Base-by-base conservation (phyloP, 169 alveolate genomes). In the Cryptosporidium ubiquitum region DNA sequence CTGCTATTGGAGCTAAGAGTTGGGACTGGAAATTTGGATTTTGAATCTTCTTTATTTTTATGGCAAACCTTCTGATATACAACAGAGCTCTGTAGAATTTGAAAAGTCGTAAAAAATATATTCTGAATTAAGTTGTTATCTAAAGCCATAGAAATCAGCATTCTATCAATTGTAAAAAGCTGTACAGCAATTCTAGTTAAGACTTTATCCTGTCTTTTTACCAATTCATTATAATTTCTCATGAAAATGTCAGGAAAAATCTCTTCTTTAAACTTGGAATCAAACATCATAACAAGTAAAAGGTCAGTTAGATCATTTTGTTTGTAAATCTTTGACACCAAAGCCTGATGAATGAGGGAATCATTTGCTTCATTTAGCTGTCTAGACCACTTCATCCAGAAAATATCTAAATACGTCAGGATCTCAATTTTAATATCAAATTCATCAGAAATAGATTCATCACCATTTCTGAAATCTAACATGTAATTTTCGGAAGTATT, bases 371-470 rank as follows among this genome's bases (percentile, higher is more conserved):
- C 61, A 20, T 18, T 37, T 16, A 60, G 58, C 33, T 55, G 55
- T 58, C 73, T 61, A 20, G 70, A 79, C 86, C 74, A 79, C 42
- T 79, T 79, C 75, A 79, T 64, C 89, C 89, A 79, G 49, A 79
- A 61, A 3, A 64, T n/a, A 47, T 79, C 89, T 35, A 79, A 58
- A 31, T 79, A 79, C 10, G 89, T 79, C 4, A 79, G 20, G 37
- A 7, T 51, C 23, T 66, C 73, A n/a, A 66, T 14, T 37, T 20
- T 66, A 66, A 66, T 10, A 33, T 66, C 73, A 3, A 16, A 5
- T 33, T 66, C 23, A 3, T 33, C 29, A 9, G 55, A 14, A 14
- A 14, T 47, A 5, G 55, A 47, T 1, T 47, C 55, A 14, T 3
- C 16, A 47, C 4, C 16, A 7, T 47, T 47, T 47, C 16, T 20